Evolutionary conservation across 805 yeast genomes (phyloP).

Genomic region (Candida boidinii): DNA sequence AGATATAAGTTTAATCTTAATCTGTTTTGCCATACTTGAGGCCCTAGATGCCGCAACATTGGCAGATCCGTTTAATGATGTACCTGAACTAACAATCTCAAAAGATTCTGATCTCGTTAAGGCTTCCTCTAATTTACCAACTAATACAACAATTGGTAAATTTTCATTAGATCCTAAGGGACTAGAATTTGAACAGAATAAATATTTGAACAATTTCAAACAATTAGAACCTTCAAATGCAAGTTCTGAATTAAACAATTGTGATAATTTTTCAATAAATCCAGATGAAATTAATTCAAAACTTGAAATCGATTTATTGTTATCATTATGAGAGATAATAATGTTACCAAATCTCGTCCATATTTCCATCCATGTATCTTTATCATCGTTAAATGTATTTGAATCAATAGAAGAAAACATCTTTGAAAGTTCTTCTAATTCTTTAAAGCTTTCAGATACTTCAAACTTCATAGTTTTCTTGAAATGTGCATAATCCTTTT

Average conservation of each 20-base stretch:
- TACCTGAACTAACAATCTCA: constrained; percentile 47
- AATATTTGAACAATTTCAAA: constrained; percentile 31
- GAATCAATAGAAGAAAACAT: too few relatives aligned
- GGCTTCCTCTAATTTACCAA: constrained; percentile 61
- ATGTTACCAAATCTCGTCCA: constrained; percentile 31
- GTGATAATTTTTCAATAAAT: constrained; percentile 35
- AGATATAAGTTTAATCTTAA: constrained; percentile 47
- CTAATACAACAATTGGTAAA: constrained; percentile 34
- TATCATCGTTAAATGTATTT: constrained; percentile 15
- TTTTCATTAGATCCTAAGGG: constrained; percentile 22
- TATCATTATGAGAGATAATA: constrained; percentile 18
- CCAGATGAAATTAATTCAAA: constrained; percentile 72
- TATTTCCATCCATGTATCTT: constrained; percentile 21
- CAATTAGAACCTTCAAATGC: constrained; percentile 25
- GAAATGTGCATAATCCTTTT: constrained; percentile 17
- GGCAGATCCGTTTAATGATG: constrained; percentile 6
- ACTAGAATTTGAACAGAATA: constrained; percentile 26
- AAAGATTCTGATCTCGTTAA: constrained; percentile 68
- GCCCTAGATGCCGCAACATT: constrained; percentile 28
- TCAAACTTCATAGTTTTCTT: constrained; percentile 18
- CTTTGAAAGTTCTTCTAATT: too few relatives aligned
- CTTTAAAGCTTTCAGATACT: too few relatives aligned
- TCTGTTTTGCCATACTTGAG: constrained; percentile 61
- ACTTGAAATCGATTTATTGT: constrained; percentile 40
- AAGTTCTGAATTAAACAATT: constrained; percentile 23